Evolutionary conservation across 2,329 filamentous ascomycete genomes (phyloP).

Genomic region (Colletotrichum musicola): DNA sequence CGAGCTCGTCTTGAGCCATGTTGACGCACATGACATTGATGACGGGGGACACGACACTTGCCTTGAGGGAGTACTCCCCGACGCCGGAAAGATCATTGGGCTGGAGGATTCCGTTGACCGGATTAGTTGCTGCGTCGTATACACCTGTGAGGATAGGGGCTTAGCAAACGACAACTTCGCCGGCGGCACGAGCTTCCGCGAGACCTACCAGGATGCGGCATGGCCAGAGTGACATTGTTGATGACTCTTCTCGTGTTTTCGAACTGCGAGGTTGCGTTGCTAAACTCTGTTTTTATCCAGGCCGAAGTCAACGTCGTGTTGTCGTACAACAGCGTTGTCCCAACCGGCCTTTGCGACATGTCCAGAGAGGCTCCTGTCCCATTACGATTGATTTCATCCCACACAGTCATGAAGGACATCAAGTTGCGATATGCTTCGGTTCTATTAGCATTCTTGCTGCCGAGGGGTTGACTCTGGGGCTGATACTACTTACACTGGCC

Average conservation of each 20-base stretch:
- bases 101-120: conserved; percentile 76
- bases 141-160: conserved; percentile 57
- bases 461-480: neutral
- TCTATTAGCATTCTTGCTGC: conserved; percentile 22
- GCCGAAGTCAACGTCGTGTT: conserved; percentile 78
- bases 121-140: conserved; percentile 71
- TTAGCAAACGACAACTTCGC: neutral
- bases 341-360: conserved; percentile 65
- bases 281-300: conserved; percentile 73
- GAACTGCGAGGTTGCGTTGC: conserved; percentile 66
- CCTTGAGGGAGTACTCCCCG: conserved; percentile 76
- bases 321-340: conserved; percentile 74
- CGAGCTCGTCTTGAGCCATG: conserved; percentile 69
- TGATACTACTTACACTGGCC: conserved; percentile 63
- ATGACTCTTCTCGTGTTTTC: conserved; percentile 67
- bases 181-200: neutral
- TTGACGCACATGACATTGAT: conserved; percentile 82
- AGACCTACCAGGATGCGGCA: conserved; percentile 73
- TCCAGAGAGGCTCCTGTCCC: conserved; percentile 56
- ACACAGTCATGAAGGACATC: conserved; percentile 68
- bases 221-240: conserved; percentile 82
- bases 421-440: conserved; percentile 74
- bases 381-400: conserved; percentile 61
- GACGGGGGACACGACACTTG: conserved; percentile 77
- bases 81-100: conserved; percentile 74